Evolutionary conservation across 2,329 filamentous ascomycete species (phyloP), one percentile per base, ranked within the genome.

Genomic region (Epicoccum nigrum): DNA sequence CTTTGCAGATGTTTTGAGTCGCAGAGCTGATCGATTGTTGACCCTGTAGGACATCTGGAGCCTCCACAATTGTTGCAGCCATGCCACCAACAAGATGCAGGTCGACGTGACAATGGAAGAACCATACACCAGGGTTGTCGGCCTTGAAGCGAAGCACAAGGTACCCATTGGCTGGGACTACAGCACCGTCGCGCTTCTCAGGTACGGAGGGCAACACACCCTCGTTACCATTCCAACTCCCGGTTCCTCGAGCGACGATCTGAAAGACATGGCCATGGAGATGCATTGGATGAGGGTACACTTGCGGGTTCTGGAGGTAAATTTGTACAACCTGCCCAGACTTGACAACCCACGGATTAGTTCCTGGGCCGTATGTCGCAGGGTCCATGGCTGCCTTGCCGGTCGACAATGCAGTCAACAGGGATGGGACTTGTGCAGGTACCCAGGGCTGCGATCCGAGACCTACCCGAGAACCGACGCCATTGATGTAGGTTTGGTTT

Each of bases 371-470:
- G 13, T 52, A 52, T 4, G 70, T 72, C 0, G 69, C 67, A 35
- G 77, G 78, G 3, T 76, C 74, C 1, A 77, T 78, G 2, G 49
- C 49, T 38, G 49, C 43, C 12, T 74, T 66, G 12, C 76, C 74
- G 32, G 83, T 81, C 6, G 83, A 83, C 12, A 94, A 76, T 1
- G 82, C 90, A 0, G 87, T 90, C 76, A 90, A 94, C 0, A 96
- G 79, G 0, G 87, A 84, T 0, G 91, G 91, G 0, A 94, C 89
- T 66, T 89, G 88, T 28, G 88, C 89, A 0, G 75, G 53, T 0
- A 81, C 80, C 71, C 91, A 96, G 13, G 88, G 88, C 60, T 88
- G 83, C 67, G 86, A 82, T 73, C 89, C 66, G 8, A 70, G 38
- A 11, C 45, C 88, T 47, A 61, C 65, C 2, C 68, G 67, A 7